phyloP scores from a whole-genome alignment of 768 basidiomycete genomes.

The Tylopilus felleus region DNA sequence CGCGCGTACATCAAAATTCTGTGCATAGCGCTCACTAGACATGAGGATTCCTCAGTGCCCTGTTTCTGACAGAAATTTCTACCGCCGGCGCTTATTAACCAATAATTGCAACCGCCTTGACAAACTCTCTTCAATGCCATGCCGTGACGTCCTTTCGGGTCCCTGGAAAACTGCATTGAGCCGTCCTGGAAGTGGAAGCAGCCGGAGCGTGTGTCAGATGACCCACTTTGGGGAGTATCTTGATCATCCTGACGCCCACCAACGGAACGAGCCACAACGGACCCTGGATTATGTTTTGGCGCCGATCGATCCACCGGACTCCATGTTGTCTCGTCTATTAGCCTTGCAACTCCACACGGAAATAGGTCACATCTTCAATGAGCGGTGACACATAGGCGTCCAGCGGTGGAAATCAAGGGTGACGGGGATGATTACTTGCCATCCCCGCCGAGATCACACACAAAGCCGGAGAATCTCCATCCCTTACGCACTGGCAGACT shows the following conservation, averaged over 20 bases:
- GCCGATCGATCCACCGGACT: slow-evolving; percentile 2
- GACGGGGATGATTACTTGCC: neutral
- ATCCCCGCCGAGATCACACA: neutral
- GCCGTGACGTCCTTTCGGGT: slow-evolving; percentile 10
- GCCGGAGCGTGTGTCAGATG: neutral
- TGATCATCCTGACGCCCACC: neutral
- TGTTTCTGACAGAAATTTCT: neutral
- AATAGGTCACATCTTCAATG: neutral
- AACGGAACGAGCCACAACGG: neutral
- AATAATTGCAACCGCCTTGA: neutral
- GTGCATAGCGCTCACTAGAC: too few species aligned
- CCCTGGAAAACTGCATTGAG: neutral
- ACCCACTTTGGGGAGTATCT: neutral
- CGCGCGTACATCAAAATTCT: too few species aligned
- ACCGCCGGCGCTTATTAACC: neutral
- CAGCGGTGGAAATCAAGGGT: neutral
- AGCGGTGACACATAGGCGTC: neutral
- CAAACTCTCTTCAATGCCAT: neutral
- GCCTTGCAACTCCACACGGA: neutral
- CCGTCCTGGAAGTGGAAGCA: neutral
- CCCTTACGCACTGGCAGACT: neutral
- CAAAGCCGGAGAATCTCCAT: neutral
- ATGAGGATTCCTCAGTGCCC: neutral
- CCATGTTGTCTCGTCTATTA: neutral
- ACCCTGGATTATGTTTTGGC: neutral